phyloP scores from a whole-genome alignment of 164 flowering plant species.

The Magnolia sinica region DNA sequence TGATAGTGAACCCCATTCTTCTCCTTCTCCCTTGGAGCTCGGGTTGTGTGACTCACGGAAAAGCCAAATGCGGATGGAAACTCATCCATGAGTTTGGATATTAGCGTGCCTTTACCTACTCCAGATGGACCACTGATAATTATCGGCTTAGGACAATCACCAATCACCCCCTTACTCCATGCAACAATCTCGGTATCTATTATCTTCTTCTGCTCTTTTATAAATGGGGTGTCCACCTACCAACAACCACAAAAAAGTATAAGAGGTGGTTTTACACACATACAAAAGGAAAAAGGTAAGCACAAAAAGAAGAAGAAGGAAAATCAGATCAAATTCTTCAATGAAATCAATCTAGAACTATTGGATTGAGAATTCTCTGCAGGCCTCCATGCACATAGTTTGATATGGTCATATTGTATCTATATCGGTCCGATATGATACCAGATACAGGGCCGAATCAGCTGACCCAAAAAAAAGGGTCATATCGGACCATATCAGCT shows the following conservation, averaged over 20 bases:
- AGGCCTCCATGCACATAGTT: neutral
- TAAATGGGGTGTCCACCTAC: conserved; percentile 80
- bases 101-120: conserved; percentile 94
- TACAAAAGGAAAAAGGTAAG: neutral
- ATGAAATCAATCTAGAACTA: neutral
- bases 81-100: conserved; percentile 84
- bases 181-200: conserved; percentile 69
- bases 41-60: conserved; percentile 98
- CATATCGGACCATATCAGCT: no score
- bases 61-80: conserved; percentile 89
- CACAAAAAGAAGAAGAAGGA: neutral
- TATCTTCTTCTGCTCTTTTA: conserved; percentile 52
- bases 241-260: neutral
- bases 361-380: neutral
- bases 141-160: conserved; percentile 71
- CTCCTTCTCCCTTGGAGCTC: conserved; percentile 80
- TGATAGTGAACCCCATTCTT: conserved; percentile 85
- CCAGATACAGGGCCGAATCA: no score
- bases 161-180: conserved; percentile 84
- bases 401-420: no score
- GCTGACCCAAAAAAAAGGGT: no score
- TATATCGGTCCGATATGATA: no score
- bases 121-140: conserved; percentile 99
- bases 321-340: neutral
- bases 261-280: neutral